Percentiles rank a stretch among this genome's conserved stretches.
phyloP scores from a whole-genome alignment of 2,329 filamentous ascomycete species.

The Teratosphaeria zuluensis region DNA sequence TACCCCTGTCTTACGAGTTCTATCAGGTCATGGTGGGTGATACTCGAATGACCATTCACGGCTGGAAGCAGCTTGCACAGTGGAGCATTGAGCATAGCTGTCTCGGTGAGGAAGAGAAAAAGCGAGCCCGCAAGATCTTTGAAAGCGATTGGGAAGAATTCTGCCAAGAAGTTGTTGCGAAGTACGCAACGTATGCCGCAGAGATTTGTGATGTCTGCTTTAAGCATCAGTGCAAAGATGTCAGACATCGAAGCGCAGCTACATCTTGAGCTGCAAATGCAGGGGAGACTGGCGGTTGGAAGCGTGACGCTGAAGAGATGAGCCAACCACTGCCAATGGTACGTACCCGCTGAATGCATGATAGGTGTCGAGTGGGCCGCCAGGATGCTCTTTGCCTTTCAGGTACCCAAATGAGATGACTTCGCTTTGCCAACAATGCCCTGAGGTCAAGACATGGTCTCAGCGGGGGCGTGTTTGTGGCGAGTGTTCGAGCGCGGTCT shows the following conservation, averaged over 20 bases:
- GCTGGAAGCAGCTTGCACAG: conserved; percentile 54
- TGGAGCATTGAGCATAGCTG: conserved; percentile 40
- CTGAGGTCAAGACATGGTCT: not conserved
- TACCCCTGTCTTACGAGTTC: conserved; percentile 64
- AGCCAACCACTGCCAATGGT: not conserved
- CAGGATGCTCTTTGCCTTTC: not conserved
- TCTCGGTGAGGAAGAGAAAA: conserved; percentile 27
- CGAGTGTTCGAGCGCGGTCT: not conserved
- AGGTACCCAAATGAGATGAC: not conserved
- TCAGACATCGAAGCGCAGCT: not conserved
- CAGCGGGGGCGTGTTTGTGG: not conserved
- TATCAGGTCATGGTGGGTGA: conserved; percentile 66
- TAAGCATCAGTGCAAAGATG: not conserved
- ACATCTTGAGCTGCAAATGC: not conserved
- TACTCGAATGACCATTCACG: conserved; percentile 55
- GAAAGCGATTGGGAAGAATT: conserved; percentile 49
- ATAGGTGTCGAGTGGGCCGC: not conserved
- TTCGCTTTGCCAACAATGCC: not conserved
- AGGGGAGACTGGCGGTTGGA: not conserved
- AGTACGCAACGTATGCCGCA: conserved; percentile 17
- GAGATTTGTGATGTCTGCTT: not conserved
- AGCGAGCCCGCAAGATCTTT: conserved; percentile 38
- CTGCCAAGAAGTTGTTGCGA: conserved; percentile 42
- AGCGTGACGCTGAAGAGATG: not conserved
- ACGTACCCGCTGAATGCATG: not conserved